Percentiles rank a stretch among this genome's conserved stretches.
These are phyloP conservation scores for Butyriboletus regius DNA, from an alignment of 1,284 basidiomycete species.

Conservation along the genomic window DNA sequence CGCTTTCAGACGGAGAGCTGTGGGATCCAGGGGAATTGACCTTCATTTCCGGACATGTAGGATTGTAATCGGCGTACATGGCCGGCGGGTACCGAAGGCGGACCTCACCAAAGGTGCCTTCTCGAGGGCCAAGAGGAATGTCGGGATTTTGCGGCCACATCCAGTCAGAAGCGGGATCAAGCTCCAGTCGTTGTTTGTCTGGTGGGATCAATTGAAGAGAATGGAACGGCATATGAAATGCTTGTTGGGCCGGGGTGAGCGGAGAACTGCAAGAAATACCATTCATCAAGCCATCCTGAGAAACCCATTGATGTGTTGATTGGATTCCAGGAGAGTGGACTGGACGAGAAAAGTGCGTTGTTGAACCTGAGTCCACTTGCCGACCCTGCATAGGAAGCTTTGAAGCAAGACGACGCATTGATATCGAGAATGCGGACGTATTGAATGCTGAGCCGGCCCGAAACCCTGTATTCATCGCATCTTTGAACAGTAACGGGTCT, in stretches of 20 bases:
- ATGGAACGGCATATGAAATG: slow-evolving; percentile 9
- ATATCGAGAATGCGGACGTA: slow-evolving; percentile 18
- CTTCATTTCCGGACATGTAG: slow-evolving; percentile 7
- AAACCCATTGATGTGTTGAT: slow-evolving; percentile 10
- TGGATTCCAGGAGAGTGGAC: slow-evolving; percentile 15
- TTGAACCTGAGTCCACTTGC: slow-evolving; percentile 13
- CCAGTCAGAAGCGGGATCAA: slow-evolving; percentile 12
- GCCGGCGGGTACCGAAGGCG: slow-evolving; percentile 4
- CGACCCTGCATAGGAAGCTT: slow-evolving; percentile 15
- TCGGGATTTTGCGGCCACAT: slow-evolving; percentile 20
- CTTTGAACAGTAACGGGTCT: slow-evolving; percentile 14
- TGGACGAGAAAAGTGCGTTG: slow-evolving; percentile 7
- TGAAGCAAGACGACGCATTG: slow-evolving; percentile 19
- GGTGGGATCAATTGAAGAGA: slow-evolving; percentile 10
- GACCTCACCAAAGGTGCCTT: slow-evolving; percentile 9
- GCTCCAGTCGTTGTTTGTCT: slow-evolving; percentile 14
- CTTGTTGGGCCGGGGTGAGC: slow-evolving; percentile 8
- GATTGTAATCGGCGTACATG: slow-evolving; percentile 5
- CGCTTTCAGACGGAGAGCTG: slow-evolving; percentile 9
- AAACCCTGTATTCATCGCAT: slow-evolving; percentile 10
- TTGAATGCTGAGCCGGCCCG: slow-evolving; percentile 11
- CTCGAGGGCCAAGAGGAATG: slow-evolving; percentile 5
- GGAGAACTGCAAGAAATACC: slow-evolving; percentile 5
- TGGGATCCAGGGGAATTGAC: slow-evolving; percentile 3
- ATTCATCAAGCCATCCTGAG: slow-evolving; percentile 10